Evolutionary conservation across 2,329 filamentous ascomycete genomes (phyloP).

Genomic region (Setomelanomma holmii): DNA sequence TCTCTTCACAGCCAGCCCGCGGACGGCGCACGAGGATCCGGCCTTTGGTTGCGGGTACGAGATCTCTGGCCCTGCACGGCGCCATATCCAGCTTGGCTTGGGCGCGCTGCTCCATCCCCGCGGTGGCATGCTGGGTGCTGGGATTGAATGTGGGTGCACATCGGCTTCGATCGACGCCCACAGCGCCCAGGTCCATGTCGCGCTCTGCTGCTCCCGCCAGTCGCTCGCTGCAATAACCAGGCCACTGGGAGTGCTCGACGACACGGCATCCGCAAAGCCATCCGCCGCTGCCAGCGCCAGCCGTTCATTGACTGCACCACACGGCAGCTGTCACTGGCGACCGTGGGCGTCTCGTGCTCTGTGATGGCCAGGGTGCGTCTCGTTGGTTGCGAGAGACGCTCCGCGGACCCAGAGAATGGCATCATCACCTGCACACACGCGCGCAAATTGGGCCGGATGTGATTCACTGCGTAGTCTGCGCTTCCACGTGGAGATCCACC

Average conservation of each 20-base stretch:
- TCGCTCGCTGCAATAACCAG: constrained; percentile 25
- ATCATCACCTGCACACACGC: constrained; percentile 7
- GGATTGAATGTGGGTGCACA: neutral
- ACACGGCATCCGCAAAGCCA: constrained; percentile 19
- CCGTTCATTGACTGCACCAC: constrained; percentile 2
- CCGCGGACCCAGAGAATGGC: constrained; percentile 2
- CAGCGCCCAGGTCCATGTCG: constrained; percentile 34
- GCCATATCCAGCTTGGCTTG: neutral
- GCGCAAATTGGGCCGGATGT: constrained; percentile 7
- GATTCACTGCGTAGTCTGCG: constrained; percentile 16
- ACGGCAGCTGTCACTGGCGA: constrained; percentile 35
- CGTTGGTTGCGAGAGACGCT: neutral
- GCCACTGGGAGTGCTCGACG: constrained; percentile 34
- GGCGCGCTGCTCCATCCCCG: neutral
- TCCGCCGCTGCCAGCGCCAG: constrained; percentile 7
- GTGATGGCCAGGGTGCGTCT: neutral
- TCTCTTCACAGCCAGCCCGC: constrained; percentile 11
- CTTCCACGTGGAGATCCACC: constrained; percentile 46
- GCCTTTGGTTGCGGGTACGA: constrained; percentile 34
- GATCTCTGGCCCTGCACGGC: constrained; percentile 21
- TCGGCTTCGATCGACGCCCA: constrained; percentile 1
- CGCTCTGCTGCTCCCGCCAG: constrained; percentile 19
- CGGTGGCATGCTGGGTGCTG: constrained; percentile 11
- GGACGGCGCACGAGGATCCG: constrained; percentile 23
- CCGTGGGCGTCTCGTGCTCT: neutral